Percentiles rank a stretch among this genome's conserved stretches.
These are phyloP conservation scores for Vachellia pachyceras DNA, from an alignment of 306 rosid species.

Conservation along the genomic window DNA sequence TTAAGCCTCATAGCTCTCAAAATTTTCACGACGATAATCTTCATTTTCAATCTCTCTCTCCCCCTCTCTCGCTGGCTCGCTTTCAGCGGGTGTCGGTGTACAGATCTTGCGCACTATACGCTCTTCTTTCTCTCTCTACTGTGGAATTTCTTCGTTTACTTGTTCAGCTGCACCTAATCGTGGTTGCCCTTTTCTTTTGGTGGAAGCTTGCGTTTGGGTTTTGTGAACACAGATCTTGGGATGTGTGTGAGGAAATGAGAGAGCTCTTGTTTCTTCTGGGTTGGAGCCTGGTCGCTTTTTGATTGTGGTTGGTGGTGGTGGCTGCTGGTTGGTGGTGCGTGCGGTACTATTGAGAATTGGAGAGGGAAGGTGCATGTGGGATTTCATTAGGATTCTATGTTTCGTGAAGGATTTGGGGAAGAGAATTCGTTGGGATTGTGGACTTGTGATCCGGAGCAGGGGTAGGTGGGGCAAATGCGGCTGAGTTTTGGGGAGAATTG, in stretches of 20 bases:
- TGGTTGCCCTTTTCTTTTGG: conserved; percentile 30
- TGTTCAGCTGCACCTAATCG: conserved; percentile 34
- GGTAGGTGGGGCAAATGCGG: conserved; percentile 98
- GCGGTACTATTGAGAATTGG: conserved; percentile 45
- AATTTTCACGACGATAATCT: conserved; percentile 7
- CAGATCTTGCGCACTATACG: conserved; percentile 65
- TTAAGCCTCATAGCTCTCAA: conserved; percentile 52
- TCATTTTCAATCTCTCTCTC: conserved; percentile 33
- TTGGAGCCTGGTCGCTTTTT: conserved; percentile 59
- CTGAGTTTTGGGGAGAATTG: conserved; percentile 41
- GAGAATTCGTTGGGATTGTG: conserved; percentile 69
- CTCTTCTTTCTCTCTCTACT: conserved; percentile 33
- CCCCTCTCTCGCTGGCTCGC: conserved; percentile 16
- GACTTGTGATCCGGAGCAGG: conserved; percentile 87
- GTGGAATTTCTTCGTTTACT: conserved; percentile 36
- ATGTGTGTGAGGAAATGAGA: conserved; percentile 46
- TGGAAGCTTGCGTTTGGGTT: conserved; percentile 26
- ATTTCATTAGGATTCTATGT: conserved; percentile 74
- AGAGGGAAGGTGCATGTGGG: conserved; percentile 82
- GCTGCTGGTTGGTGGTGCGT: conserved; percentile 20
- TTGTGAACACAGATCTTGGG: conserved; percentile 41
- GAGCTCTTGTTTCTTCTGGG: conserved; percentile 36
- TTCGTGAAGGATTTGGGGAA: conserved; percentile 59
- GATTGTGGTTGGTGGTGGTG: conserved; percentile 52
- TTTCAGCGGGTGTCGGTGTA: conserved; percentile 69